phyloP scores from a whole-genome alignment of 2,329 filamentous ascomycete genomes.

The Ramularia endophylla region DNA sequence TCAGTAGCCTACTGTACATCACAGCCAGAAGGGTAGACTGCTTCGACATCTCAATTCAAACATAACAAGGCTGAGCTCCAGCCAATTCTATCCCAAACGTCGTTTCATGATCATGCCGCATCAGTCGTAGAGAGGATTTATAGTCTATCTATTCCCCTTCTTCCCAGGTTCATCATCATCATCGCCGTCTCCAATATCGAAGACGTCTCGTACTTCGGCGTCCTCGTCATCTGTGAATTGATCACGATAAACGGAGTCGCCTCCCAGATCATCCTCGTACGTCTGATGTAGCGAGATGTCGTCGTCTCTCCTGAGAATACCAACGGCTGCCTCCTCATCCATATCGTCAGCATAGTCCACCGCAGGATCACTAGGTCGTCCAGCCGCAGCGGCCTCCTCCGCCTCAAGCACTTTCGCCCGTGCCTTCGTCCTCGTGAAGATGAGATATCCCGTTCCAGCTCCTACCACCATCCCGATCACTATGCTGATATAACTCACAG shows the following conservation, averaged over 20 bases:
- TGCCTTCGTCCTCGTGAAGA: slow-evolving; percentile 61
- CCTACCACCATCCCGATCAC: slow-evolving; percentile 65
- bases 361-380: slow-evolving; percentile 23
- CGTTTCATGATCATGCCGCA: too few species aligned
- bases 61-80: too few species aligned
- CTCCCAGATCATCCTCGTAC: slow-evolving; percentile 48
- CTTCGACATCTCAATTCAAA: too few species aligned
- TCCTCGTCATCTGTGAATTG: slow-evolving; percentile 40
- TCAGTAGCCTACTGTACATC: too few species aligned
- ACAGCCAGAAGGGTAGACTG: too few species aligned
- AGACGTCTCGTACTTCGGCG: slow-evolving; percentile 39
- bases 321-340: slow-evolving; percentile 35
- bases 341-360: slow-evolving; percentile 43
- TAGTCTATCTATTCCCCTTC: not conserved
- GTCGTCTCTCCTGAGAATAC: slow-evolving; percentile 44
- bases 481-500: slow-evolving; percentile 80
- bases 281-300: slow-evolving; percentile 49
- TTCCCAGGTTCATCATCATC: slow-evolving; percentile 27
- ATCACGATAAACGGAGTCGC: slow-evolving; percentile 33
- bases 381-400: slow-evolving; percentile 36
- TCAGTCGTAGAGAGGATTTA: too few species aligned
- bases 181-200: slow-evolving; percentile 39
- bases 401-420: slow-evolving; percentile 46
- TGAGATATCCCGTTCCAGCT: slow-evolving; percentile 70
- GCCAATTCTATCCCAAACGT: too few species aligned